Percentiles rank a stretch among this genome's conserved stretches.
phyloP scores from a whole-genome alignment of 2,329 filamentous ascomycete genomes.

The Penicillium paneum region DNA sequence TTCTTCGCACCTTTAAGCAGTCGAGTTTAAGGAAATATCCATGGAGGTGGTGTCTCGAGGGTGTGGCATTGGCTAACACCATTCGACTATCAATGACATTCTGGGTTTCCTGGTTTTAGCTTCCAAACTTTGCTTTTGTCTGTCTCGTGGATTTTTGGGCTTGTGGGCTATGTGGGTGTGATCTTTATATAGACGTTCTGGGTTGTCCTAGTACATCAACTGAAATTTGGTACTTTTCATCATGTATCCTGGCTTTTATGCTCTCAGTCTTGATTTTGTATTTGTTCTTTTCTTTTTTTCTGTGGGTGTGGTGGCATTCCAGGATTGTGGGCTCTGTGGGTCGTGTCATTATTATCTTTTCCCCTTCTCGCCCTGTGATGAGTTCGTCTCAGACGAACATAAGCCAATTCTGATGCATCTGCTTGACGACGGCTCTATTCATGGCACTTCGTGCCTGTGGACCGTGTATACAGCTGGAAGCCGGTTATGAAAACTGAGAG shows the following conservation, averaged over 20 bases:
- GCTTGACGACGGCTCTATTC: not conserved
- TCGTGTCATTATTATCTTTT: not conserved
- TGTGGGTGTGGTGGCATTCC: not conserved
- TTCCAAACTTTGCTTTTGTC: not conserved
- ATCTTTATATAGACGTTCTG: not conserved
- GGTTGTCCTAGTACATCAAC: not conserved
- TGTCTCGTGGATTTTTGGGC: no score
- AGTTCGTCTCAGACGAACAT: constrained; percentile 5
- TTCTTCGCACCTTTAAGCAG: not conserved
- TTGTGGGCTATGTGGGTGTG: not conserved
- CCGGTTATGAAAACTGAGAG: constrained; percentile 7
- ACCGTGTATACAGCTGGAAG: constrained; percentile 1
- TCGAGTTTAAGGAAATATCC: not conserved
- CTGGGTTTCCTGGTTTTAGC: not conserved
- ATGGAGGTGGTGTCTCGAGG: not conserved
- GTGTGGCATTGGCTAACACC: not conserved
- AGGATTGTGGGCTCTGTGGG: not conserved
- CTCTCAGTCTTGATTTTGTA: not conserved
- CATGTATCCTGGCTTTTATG: not conserved
- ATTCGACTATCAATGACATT: not conserved
- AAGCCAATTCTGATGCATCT: constrained; percentile 12
- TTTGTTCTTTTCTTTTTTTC: not conserved
- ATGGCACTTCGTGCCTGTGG: not conserved
- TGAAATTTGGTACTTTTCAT: no score
- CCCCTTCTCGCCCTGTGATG: constrained; percentile 6